Percentiles rank a stretch among this genome's conserved stretches.
Evolutionary conservation across 768 basidiomycete species (phyloP).

Genomic region (Lactarius hatsudake): DNA sequence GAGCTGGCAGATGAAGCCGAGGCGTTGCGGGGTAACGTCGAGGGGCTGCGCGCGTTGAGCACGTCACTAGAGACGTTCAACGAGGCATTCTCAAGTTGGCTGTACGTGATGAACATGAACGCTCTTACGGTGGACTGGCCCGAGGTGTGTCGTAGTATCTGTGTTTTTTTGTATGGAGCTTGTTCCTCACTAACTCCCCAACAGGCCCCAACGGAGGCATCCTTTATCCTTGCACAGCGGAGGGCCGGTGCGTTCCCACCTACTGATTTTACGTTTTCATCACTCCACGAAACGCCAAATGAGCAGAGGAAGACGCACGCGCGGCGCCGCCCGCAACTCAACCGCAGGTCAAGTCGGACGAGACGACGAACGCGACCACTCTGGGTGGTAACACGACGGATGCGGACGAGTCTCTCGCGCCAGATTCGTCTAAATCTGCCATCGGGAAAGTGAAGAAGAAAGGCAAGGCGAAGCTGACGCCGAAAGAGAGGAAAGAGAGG

Average conservation of each 20-base stretch:
- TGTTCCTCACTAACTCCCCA: background rate
- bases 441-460: conserved; percentile 44
- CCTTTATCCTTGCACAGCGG: conserved; percentile 52
- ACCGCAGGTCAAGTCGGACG: conserved; percentile 41
- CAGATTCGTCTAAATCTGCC: conserved; percentile 35
- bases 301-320: conserved; percentile 56
- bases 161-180: no score
- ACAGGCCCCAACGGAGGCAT: conserved; percentile 31
- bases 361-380: conserved; percentile 34
- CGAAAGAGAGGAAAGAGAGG: conserved; percentile 83
- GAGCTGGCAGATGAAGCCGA: conserved; percentile 91
- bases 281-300: background rate
- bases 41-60: conserved; percentile 67
- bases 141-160: conserved; percentile 48
- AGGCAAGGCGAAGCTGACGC: conserved; percentile 63
- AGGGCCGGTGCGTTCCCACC: conserved; percentile 52
- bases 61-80: conserved; percentile 82
- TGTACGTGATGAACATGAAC: conserved; percentile 94
- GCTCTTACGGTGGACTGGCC: conserved; percentile 92
- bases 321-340: conserved; percentile 38
- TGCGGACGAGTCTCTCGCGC: conserved; percentile 38
- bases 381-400: conserved; percentile 39
- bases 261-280: background rate
- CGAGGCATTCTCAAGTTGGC: conserved; percentile 88
- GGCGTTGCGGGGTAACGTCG: conserved; percentile 69